Evolutionary conservation across 2,329 filamentous ascomycete species (phyloP).

Genomic region (Cordyceps pruinosa): DNA sequence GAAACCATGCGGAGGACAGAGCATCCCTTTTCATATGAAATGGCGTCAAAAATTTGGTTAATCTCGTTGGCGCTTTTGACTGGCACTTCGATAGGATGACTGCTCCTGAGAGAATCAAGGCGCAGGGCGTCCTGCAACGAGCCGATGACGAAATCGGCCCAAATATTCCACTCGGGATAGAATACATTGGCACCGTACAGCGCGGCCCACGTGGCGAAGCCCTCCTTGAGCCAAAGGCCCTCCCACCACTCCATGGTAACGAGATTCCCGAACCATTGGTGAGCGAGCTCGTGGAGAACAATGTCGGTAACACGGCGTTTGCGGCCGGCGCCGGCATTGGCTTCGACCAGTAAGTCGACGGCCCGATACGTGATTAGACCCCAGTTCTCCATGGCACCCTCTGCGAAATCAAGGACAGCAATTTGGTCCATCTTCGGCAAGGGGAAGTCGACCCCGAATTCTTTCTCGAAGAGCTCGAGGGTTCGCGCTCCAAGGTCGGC

Average conservation of each 20-base stretch:
- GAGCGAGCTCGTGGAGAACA: constrained; percentile 92
- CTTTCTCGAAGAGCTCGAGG: constrained; percentile 90
- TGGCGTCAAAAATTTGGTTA: constrained; percentile 97
- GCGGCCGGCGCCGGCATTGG: constrained; percentile 80
- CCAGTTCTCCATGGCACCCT: constrained; percentile 98
- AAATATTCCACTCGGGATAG: constrained; percentile 97
- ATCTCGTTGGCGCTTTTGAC: constrained; percentile 94
- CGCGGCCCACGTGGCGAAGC: constrained; percentile 57
- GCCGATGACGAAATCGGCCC: constrained; percentile 91
- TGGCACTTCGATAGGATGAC: constrained; percentile 92
- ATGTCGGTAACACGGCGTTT: constrained; percentile 93
- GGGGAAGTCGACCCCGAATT: constrained; percentile 73
- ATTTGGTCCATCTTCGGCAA: constrained; percentile 55
- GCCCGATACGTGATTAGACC: constrained; percentile 91
- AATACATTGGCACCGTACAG: constrained; percentile 83
- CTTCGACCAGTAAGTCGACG: constrained; percentile 74
- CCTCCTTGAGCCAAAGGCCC: constrained; percentile 92
- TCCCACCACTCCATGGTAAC: constrained; percentile 99
- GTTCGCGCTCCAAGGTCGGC: constrained; percentile 84
- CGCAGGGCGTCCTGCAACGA: constrained; percentile 82
- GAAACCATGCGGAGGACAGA: constrained; percentile 97
- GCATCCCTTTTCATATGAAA: constrained; percentile 97
- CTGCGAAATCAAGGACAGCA: constrained; percentile 91
- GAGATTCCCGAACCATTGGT: constrained; percentile 97
- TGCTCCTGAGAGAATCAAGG: constrained; percentile 86